phyloP scores from a whole-genome alignment of 2,329 filamentous ascomycete genomes.

The Claviceps sp. region DNA sequence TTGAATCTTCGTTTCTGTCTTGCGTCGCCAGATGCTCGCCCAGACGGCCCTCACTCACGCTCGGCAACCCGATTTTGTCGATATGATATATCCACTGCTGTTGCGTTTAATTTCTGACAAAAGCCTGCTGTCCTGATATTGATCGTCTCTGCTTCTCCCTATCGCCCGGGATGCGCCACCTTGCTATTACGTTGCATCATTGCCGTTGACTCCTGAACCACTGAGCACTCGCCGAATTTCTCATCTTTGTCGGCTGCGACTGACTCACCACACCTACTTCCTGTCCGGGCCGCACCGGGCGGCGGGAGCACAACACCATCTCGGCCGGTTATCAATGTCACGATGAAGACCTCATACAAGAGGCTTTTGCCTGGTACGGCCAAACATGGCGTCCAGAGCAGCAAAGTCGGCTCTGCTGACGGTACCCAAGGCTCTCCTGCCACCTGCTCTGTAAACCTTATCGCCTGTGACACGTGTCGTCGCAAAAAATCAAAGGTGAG shows the following conservation, averaged over 20 bases:
- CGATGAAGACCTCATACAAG: background rate
- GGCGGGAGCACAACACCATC: background rate
- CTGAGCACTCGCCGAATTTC: background rate
- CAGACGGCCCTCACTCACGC: background rate
- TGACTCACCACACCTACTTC: background rate
- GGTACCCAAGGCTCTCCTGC: background rate
- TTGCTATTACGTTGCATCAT: background rate
- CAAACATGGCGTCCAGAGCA: background rate
- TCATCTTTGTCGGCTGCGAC: background rate
- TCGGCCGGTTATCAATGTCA: background rate
- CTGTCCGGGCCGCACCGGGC: background rate
- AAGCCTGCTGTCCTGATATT: background rate
- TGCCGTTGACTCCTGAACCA: background rate
- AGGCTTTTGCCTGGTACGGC: slow-evolving; percentile 1
- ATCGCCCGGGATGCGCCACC: background rate
- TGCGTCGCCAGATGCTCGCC: background rate
- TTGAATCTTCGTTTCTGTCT: background rate
- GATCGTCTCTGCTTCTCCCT: background rate
- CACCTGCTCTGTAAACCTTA: slow-evolving; percentile 1
- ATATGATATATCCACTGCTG: background rate
- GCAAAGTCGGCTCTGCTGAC: background rate
- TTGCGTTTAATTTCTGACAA: background rate
- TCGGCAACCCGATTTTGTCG: background rate
- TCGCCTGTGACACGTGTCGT: slow-evolving; percentile 3
- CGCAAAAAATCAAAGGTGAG: slow-evolving; percentile 2